Percentiles rank a stretch among this genome's conserved stretches.
These are phyloP conservation scores for Lavandula angustifolia DNA, from an alignment of 257 asterid genomes.

Conservation along the genomic window DNA sequence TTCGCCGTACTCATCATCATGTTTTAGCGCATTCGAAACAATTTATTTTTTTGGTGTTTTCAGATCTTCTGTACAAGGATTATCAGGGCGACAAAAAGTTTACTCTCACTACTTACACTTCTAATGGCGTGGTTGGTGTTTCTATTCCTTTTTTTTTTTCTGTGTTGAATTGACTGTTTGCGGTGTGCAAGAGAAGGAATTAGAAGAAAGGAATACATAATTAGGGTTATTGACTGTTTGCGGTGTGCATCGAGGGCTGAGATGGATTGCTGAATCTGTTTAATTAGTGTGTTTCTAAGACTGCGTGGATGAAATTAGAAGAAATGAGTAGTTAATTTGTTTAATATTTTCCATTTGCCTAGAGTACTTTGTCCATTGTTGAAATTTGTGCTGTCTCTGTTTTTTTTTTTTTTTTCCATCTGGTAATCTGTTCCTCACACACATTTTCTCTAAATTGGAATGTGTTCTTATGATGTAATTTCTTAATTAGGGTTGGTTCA, in stretches of 20 bases:
- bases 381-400: too few relatives aligned
- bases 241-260: too few relatives aligned
- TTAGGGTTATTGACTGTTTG: too few relatives aligned
- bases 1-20: constrained; percentile 8
- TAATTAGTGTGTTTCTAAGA: too few relatives aligned
- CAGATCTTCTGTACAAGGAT: constrained; percentile 64
- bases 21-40: constrained; percentile 4
- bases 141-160: neutral
- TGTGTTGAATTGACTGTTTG: neutral
- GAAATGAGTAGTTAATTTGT: too few relatives aligned
- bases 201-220: too few relatives aligned
- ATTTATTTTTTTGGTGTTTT: constrained; percentile 16
- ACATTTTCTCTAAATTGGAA: neutral
- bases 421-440: neutral
- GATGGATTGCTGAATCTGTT: too few relatives aligned
- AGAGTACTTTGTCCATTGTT: too few relatives aligned
- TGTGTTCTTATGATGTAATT: neutral
- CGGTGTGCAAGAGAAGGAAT: constrained; percentile 10
- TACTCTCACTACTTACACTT: constrained; percentile 53
- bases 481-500: neutral
- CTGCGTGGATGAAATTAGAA: too few relatives aligned
- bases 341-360: too few relatives aligned
- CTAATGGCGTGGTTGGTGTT: constrained; percentile 55
- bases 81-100: constrained; percentile 60
- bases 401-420: too few relatives aligned